A percentile compares a stretch with the other conserved stretches of the same genome.
phyloP scores from a whole-genome alignment of 2,329 filamentous ascomycete species.

The Sclerotinia subarctica region DNA sequence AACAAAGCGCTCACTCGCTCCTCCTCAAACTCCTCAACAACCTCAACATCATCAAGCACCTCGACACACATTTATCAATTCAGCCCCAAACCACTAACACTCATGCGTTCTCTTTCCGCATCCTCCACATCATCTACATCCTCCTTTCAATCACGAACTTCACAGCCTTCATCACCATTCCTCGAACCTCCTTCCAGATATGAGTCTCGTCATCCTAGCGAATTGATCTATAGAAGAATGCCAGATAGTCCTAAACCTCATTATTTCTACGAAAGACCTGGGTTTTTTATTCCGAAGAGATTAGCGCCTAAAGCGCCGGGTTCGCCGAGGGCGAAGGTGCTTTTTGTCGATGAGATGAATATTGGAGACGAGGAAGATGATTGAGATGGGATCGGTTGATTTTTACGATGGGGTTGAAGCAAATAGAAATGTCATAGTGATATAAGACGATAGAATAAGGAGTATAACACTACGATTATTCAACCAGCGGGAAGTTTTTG shows the following conservation, averaged over 20 bases:
- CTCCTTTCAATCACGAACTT: background rate
- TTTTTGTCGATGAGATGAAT: background rate
- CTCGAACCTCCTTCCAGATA: background rate
- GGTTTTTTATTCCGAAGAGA: constrained; percentile 2
- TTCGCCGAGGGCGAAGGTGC: background rate
- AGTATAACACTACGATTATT: background rate
- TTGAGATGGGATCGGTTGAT: background rate
- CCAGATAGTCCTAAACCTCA: constrained; percentile 7
- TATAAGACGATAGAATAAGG: background rate
- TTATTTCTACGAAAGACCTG: constrained; percentile 11
- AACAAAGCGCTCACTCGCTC: background rate
- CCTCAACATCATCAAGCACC: background rate
- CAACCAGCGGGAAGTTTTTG: background rate
- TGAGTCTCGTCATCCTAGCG: background rate
- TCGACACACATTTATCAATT: background rate
- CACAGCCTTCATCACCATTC: background rate
- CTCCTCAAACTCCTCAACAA: background rate
- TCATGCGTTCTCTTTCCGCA: background rate
- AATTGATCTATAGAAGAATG: background rate
- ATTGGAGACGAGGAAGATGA: background rate
- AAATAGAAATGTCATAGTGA: background rate
- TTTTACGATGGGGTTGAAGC: no score
- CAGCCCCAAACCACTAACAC: background rate
- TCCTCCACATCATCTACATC: background rate
- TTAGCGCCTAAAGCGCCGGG: background rate